Evolutionary conservation across 495 filamentous ascomycete genomes (phyloP).

Genomic region (Trichoderma erinaceum): DNA sequence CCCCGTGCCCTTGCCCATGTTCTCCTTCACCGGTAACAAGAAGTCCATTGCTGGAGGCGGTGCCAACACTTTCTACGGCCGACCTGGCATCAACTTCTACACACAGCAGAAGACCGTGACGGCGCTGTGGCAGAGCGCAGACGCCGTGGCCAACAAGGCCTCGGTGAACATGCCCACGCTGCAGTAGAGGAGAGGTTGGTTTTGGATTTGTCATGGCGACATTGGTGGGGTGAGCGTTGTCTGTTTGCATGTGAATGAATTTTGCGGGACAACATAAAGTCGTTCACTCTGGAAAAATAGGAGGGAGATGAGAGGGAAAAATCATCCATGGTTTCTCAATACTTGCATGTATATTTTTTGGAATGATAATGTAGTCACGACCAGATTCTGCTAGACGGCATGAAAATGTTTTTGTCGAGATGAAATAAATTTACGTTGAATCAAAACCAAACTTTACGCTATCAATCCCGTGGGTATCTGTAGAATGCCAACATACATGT

Average conservation of each 20-base stretch:
- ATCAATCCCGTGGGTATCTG: not conserved
- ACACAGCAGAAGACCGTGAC: slow-evolving; percentile 98
- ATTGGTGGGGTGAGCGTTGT: not conserved
- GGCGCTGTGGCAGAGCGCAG: slow-evolving; percentile 79
- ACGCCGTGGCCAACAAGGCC: slow-evolving; percentile 74
- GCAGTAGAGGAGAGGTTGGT: not conserved
- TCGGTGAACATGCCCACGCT: slow-evolving; percentile 89
- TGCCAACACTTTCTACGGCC: slow-evolving; percentile 91
- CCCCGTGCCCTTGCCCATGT: slow-evolving; percentile 86
- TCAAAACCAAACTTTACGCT: too few relatives aligned
- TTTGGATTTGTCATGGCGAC: too few relatives aligned
- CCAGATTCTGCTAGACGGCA: not conserved
- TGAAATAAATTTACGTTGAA: slow-evolving; percentile 3
- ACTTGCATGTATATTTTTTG: not conserved
- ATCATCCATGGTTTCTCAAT: not conserved
- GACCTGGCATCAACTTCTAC: slow-evolving; percentile 86
- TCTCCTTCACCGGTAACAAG: slow-evolving; percentile 98
- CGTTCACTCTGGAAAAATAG: not conserved
- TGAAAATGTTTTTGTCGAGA: not conserved
- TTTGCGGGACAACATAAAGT: not conserved
- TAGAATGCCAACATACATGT: not conserved
- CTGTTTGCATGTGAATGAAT: not conserved
- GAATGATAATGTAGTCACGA: slow-evolving; percentile 2
- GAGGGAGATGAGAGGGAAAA: not conserved
- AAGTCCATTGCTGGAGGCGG: slow-evolving; percentile 90